Evolutionary conservation across 78 protist genomes (phyloP), one percentile per base, ranked within the genome.

Genomic region (Bigelowiella natans): DNA sequence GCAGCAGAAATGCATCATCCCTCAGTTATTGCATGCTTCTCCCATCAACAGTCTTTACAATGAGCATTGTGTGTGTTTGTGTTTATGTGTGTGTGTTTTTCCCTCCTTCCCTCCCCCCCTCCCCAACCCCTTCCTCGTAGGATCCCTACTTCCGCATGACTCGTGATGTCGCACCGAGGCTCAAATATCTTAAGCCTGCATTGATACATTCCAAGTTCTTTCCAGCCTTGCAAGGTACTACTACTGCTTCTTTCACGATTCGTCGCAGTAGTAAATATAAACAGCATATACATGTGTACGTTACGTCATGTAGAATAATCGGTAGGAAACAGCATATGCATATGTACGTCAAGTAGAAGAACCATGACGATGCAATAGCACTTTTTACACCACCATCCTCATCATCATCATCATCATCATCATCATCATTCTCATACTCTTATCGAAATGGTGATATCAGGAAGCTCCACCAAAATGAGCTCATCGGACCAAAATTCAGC

Each of bases 121-220:
- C 3, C 1, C 64, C 0, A 40, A 37, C 28, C 36, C 31, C 2
- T 0, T 29, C 82, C 28, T 38, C 39, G n/a, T 95, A 95, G 92
- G 99, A 98, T 91, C 99, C 99, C 36, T 99, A 99, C 93, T 99
- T 99, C 96, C 93, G 99, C 64, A 90, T 97, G 95, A 96, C 99
- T 3, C 89, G 99, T 1, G 99, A 98, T 90, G 94, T 98, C 36
- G 99, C 99, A 26, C 97, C 96, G 30, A 36, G 95, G 2, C 36
- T 98, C 18, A 51, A 95, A n/a, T 92, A 40, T 37, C 83, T 40
- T 37, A 98, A 97, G 94, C 99, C 99, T n/a, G 91, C 98, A 26
- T 91, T 98, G 26, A 39, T 97, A 38, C 98, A 97, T 88, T 39
- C 96, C 73, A 94, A 93, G 85, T 98, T 97, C 94, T 95, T 98